A percentile compares a stretch with the other conserved stretches of the same genome.
These are phyloP conservation scores for Bimuria novae-zelandiae DNA, from an alignment of 2,329 filamentous ascomycete species.

Conservation along the genomic window DNA sequence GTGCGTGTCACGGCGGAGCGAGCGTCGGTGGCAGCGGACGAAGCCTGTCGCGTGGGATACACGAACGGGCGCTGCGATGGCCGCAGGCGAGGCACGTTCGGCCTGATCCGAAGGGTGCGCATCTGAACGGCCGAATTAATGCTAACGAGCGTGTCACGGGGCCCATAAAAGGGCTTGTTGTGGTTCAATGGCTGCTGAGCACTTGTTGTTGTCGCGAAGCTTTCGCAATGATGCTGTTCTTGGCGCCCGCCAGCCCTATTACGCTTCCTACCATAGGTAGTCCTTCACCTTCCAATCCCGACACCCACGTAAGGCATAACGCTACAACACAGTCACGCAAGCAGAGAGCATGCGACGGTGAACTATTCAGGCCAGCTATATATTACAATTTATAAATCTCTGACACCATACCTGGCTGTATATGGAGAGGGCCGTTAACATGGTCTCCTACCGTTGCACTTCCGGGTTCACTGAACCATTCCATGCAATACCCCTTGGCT, in stretches of 20 bases:
- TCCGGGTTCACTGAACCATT: too few species aligned
- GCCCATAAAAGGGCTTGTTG: slow-evolving; percentile 27
- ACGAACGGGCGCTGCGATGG: slow-evolving; percentile 20
- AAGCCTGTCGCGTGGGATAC: slow-evolving; percentile 29
- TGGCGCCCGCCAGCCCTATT: background rate
- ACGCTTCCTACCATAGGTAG: background rate
- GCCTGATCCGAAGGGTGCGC: slow-evolving; percentile 35
- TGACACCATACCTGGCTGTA: too few species aligned
- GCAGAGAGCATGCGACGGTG: too few species aligned
- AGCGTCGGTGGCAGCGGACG: slow-evolving; percentile 39
- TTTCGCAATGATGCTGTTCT: slow-evolving; percentile 1
- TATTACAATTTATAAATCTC: too few species aligned
- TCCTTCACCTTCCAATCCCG: background rate
- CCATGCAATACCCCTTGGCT: too few species aligned
- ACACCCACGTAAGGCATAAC: too few species aligned
- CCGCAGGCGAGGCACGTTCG: slow-evolving; percentile 23
- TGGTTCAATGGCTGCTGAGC: slow-evolving; percentile 21
- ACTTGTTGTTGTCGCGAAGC: slow-evolving; percentile 5
- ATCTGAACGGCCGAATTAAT: slow-evolving; percentile 34
- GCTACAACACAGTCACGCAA: too few species aligned
- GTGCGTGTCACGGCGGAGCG: slow-evolving; percentile 50
- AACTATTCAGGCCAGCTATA: too few species aligned
- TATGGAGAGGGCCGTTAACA: too few species aligned
- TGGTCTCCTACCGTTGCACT: too few species aligned
- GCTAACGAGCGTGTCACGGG: slow-evolving; percentile 20